These are phyloP conservation scores for Suhomyces chickasaworum DNA, from an alignment of 1,139 yeast genomes.

Conservation along the genomic window DNA sequence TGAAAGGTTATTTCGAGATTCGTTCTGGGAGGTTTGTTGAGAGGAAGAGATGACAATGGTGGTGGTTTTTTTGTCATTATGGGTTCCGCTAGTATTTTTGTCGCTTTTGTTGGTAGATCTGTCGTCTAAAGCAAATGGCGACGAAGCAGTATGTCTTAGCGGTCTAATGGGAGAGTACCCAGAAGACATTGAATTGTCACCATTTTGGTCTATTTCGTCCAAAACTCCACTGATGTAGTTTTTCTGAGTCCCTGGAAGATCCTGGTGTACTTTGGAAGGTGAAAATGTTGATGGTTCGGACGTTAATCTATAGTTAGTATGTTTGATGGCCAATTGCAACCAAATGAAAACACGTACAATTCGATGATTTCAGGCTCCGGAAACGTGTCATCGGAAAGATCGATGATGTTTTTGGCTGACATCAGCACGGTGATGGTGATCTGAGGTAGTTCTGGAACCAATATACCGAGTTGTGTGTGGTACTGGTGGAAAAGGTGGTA, in stretches of 20 bases:
- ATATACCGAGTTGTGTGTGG: background rate
- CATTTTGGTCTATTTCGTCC: background rate
- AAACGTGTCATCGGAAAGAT: slow-evolving; percentile 12
- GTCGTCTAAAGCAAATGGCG: background rate
- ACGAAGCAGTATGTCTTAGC: slow-evolving; percentile 2
- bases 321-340: background rate
- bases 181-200: background rate
- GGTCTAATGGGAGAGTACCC: background rate
- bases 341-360: slow-evolving; percentile 14
- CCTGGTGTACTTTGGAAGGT: background rate
- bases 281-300: slow-evolving; percentile 1
- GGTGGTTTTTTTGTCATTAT: background rate
- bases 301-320: slow-evolving; percentile 8
- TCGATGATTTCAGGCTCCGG: slow-evolving; percentile 19
- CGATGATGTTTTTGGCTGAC: slow-evolving; percentile 4
- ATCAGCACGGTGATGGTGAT: background rate
- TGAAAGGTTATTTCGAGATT: background rate
- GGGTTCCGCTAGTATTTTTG: background rate
- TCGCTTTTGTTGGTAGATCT: background rate
- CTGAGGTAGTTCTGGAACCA: background rate
- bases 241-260: background rate
- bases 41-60: slow-evolving; percentile 4
- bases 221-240: slow-evolving; percentile 1
- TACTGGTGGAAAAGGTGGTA: background rate
- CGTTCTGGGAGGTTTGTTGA: background rate